Evolutionary conservation across 2,329 filamentous ascomycete genomes (phyloP), one percentile per base, ranked within the genome.

Genomic region (Magnaporthiopsis incrustans): DNA sequence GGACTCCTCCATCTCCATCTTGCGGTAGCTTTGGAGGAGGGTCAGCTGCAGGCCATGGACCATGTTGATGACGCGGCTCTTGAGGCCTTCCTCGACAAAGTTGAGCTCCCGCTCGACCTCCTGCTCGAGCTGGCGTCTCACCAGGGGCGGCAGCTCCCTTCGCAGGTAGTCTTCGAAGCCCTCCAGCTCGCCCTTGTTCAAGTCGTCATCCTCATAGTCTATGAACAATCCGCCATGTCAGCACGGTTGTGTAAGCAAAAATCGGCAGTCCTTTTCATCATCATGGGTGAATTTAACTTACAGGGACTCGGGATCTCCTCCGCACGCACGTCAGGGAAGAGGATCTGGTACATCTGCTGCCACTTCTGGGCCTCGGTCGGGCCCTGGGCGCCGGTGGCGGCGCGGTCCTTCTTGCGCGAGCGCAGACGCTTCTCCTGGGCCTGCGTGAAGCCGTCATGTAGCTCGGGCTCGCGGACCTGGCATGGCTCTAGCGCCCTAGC

Each of bases 351-450:
- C 25, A 76, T 73, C 44, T 75, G 72, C 6, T 65, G 66, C 77
- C 77, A 79, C 60, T 75, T 77, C 58, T 77, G 73, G 11, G 70
- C 69, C 53, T 77, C 76, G 0, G 66, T 70, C 22, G 68, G 62
- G 66, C 69, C 60, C n/a, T 69, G 64, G 30, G 15, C 32, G 26
- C 57, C 57, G 26, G 14, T 15, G 10, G 1, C 15, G 12, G 8
- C 15, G 15, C 26, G 26, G 63, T 70, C 63, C 70, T 74, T 68
- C 68, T 73, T 68, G 1, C 76, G 68, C 10, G 73, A 77, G 6
- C 73, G 71, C 5, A 79, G 66, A 3, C 66, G 70, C 63, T 72
- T 72, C 33, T 76, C 69, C 15, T 75, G 73, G 11, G 76, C 74
- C 8, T 71, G 67, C 27, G 74, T 75, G 27, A 78, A 76, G 2